Base-by-base conservation (phyloP, 345 rosid species). In the Atalantia buxifolia region DNA sequence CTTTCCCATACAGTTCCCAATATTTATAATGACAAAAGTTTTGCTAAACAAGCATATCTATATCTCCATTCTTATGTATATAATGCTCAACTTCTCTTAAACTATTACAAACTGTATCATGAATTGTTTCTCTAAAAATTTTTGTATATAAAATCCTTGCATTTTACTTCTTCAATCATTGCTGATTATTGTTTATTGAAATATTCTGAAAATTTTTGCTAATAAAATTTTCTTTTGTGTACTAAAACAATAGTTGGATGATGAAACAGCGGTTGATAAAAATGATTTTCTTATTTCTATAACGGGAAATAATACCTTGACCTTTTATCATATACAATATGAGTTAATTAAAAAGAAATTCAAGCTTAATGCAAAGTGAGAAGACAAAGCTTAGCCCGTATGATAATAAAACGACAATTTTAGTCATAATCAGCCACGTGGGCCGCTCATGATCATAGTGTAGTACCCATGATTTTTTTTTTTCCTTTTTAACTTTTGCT, bases 381-480 rank as follows among this genome's bases (percentile, higher is more conserved):
- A 74, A 79, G 57, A 73, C 70, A 77, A 76, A 81, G 68, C 70
- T 77, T 60, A 56, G 67, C 50, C 50, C 64, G 45, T 56, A 64
- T 57, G 40, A 75, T 70, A 69, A 42, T 62, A 57, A 78, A 75
- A 78, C 82, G 77, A 78, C 85, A 78, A 82, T 62, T 2, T 9
- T 3, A 16, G 71, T 71, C 85, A 65, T 65, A 50, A 75, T 78
- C 85, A 65, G 50, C 82, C 82, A 78, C 82, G 35, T 62, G 66
- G 80, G 42, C 71, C 56, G 74, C 71, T 82, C 85, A 79, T 59
- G 78, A 66, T 72, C 75, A 55, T 82, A 45, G 75, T 66, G 78
- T 48, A 33, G 71, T 22, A 53, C 42, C 72, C 71, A 75, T 66
- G 72, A 60, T 33, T 38, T 67, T 77, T 40, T 69, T 50, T 33